Evolutionary conservation across 2,329 filamentous ascomycete species (phyloP).

Genomic region (Alternaria brassicae): DNA sequence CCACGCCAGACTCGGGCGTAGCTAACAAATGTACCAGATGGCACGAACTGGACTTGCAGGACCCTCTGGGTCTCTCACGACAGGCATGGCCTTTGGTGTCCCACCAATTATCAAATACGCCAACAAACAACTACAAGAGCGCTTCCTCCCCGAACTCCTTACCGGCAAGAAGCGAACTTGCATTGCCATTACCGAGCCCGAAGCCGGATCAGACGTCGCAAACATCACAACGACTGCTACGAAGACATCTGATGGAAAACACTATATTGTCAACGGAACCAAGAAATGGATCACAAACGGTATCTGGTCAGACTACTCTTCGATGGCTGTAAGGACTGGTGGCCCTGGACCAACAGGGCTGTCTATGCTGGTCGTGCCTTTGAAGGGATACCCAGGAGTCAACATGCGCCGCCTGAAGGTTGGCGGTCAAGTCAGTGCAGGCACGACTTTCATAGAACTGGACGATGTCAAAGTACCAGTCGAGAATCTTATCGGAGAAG

Average conservation of each 20-base stretch:
- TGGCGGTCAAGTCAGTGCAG: constrained; percentile 67
- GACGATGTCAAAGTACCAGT: constrained; percentile 76
- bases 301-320: constrained; percentile 71
- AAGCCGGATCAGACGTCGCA: constrained; percentile 75
- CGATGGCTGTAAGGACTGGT: constrained; percentile 77
- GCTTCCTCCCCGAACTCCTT: constrained; percentile 74
- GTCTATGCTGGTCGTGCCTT: constrained; percentile 71
- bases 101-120: constrained; percentile 76
- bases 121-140: constrained; percentile 66
- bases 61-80: constrained; percentile 69
- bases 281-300: constrained; percentile 74
- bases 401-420: constrained; percentile 73
- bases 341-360: constrained; percentile 68
- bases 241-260: constrained; percentile 67
- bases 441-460: constrained; percentile 78
- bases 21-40: constrained; percentile 55
- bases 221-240: constrained; percentile 73
- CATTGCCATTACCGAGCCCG: constrained; percentile 81
- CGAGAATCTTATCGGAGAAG: constrained; percentile 72
- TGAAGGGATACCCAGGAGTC: constrained; percentile 72
- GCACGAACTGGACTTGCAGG: constrained; percentile 69
- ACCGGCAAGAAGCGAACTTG: constrained; percentile 71
- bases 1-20: neutral
- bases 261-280: constrained; percentile 74
- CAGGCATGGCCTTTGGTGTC: constrained; percentile 75